Percentiles rank a stretch among this genome's conserved stretches.
These are phyloP conservation scores for Prunella vulgaris DNA, from an alignment of 257 asterid species.

Conservation along the genomic window DNA sequence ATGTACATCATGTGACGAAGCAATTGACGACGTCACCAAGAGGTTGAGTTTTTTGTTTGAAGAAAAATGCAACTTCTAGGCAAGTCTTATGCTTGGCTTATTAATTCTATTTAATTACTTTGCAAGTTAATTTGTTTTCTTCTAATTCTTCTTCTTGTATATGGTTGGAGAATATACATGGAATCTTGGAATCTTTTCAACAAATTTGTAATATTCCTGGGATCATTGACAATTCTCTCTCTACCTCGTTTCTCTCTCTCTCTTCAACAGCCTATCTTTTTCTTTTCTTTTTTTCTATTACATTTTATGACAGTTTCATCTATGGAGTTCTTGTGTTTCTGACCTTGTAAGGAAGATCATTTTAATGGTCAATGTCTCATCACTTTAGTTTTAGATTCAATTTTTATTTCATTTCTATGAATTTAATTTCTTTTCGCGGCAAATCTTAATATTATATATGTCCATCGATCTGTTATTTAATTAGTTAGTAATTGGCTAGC, in stretches of 20 bases:
- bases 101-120: conserved; percentile 1
- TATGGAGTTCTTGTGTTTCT: conserved; percentile 21
- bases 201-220: conserved; percentile 21
- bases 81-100: conserved; percentile 77
- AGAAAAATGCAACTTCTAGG: conserved; percentile 45
- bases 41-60: conserved; percentile 33
- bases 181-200: conserved; percentile 27
- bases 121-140: neutral
- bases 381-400: neutral
- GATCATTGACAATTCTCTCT: conserved; percentile 1
- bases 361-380: conserved; percentile 2
- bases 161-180: conserved; percentile 25
- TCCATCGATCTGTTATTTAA: neutral
- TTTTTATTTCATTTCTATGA: neutral
- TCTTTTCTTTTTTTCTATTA: too few relatives aligned
- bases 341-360: conserved; percentile 2
- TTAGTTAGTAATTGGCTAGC: neutral
- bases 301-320: neutral
- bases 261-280: neutral
- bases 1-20: conserved; percentile 26
- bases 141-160: neutral
- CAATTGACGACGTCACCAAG: conserved; percentile 24
- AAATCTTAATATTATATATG: neutral
- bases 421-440: neutral
- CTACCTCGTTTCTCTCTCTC: neutral